A percentile compares a stretch with the other conserved stretches of the same genome.
These are phyloP conservation scores for Vigna hirtella DNA, from an alignment of 306 rosid species.

Conservation along the genomic window DNA sequence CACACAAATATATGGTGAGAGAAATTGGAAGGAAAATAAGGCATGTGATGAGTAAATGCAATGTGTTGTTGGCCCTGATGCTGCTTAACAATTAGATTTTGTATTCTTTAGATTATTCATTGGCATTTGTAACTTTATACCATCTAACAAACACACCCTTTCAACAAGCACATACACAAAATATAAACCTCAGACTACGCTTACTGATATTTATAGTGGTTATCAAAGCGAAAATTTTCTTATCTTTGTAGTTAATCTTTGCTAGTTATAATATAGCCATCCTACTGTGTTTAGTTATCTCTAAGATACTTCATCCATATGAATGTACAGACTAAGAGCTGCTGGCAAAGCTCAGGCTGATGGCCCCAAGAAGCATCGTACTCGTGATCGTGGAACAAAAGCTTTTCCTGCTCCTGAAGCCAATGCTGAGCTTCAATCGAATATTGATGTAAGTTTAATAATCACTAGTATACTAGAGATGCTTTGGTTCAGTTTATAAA, in stretches of 20 bases:
- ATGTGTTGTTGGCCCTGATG: not conserved
- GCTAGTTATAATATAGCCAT: constrained; percentile 30
- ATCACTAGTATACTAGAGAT: not conserved
- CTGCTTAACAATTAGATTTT: constrained; percentile 8
- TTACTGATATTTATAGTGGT: constrained; percentile 13
- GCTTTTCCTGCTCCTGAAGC: constrained; percentile 85
- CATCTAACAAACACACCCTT: constrained; percentile 4
- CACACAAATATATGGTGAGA: too few relatives aligned
- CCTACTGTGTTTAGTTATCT: constrained; percentile 26
- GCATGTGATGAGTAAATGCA: not conserved
- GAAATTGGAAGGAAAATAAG: not conserved
- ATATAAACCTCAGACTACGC: not conserved
- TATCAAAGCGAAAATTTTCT: not conserved
- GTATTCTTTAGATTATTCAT: constrained; percentile 28
- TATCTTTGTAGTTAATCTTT: constrained; percentile 18
- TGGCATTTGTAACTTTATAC: constrained; percentile 7
- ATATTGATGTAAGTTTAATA: constrained; percentile 76
- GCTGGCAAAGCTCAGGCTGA: constrained; percentile 76
- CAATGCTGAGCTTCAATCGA: constrained; percentile 90
- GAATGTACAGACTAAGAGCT: constrained; percentile 71
- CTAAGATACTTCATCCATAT: constrained; percentile 35
- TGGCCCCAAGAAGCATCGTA: constrained; percentile 70
- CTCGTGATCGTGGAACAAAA: constrained; percentile 69
- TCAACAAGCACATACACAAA: not conserved
- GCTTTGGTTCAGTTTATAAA: constrained; percentile 21